phyloP scores from a whole-genome alignment of 2,329 filamentous ascomycete genomes.

The Gnomoniopsis smithogilvyi region DNA sequence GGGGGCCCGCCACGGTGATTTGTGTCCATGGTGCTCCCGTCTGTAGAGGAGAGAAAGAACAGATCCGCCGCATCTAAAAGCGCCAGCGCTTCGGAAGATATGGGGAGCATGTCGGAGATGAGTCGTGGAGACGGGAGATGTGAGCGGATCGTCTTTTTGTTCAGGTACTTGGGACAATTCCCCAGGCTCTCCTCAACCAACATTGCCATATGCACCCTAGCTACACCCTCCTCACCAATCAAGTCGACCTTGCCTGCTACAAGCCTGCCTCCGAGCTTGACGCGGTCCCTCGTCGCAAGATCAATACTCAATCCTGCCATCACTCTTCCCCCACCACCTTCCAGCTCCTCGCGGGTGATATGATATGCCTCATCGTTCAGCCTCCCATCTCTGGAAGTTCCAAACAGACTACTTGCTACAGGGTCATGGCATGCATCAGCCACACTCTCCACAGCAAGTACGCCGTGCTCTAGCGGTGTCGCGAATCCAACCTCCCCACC shows the following conservation, averaged over 20 bases:
- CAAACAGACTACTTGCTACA: conserved; percentile 60
- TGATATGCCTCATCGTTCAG: conserved; percentile 38
- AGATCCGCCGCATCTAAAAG: conserved; percentile 66
- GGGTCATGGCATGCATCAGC: conserved; percentile 66
- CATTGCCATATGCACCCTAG: conserved; percentile 55
- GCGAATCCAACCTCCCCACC: conserved; percentile 72
- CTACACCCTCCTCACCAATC: conserved; percentile 24
- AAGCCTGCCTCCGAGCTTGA: conserved; percentile 72
- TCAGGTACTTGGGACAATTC: conserved; percentile 87
- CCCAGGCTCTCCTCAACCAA: conserved; percentile 70
- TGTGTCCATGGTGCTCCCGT: conserved; percentile 72
- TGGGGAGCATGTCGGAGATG: conserved; percentile 32
- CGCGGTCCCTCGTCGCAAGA: conserved; percentile 63
- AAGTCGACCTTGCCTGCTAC: conserved; percentile 55
- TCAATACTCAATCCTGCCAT: conserved; percentile 60
- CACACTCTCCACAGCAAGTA: conserved; percentile 49
- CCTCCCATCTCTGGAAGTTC: not conserved
- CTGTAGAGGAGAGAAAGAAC: conserved; percentile 72
- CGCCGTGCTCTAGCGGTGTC: conserved; percentile 55
- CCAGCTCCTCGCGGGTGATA: conserved; percentile 29
- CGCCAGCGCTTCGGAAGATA: conserved; percentile 53
- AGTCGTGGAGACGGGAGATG: conserved; percentile 48
- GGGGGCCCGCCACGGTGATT: conserved; percentile 74
- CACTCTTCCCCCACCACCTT: conserved; percentile 34
- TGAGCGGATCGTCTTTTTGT: conserved; percentile 63